These are phyloP conservation scores for Cryptococcus sp. DNA, from an alignment of 1,284 basidiomycete genomes.

Conservation along the genomic window DNA sequence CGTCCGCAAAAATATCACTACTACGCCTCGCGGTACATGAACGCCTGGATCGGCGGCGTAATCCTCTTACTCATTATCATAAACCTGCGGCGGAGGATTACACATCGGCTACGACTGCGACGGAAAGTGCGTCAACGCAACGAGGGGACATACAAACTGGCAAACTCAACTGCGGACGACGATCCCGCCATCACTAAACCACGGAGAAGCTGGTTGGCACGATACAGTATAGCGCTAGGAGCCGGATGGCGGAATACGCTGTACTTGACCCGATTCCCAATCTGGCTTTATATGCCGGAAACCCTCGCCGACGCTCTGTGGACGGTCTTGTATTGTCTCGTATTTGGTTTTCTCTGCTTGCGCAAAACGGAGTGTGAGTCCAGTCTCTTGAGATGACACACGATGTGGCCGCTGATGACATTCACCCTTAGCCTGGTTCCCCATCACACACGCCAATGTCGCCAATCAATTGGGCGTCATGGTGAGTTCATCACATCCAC, in stretches of 20 bases:
- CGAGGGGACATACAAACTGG: background rate
- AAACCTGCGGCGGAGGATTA: constrained; percentile 8
- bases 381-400: background rate
- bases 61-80: constrained; percentile 15
- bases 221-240: background rate
- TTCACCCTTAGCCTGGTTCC: constrained; percentile 10
- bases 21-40: constrained; percentile 24
- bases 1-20: constrained; percentile 12
- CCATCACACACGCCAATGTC: constrained; percentile 13
- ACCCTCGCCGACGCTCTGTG: constrained; percentile 30
- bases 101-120: constrained; percentile 6
- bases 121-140: background rate
- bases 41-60: constrained; percentile 13
- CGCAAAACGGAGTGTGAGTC: constrained; percentile 12
- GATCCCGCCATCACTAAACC: background rate
- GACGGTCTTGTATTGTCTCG: constrained; percentile 27
- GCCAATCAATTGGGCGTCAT: constrained; percentile 28
- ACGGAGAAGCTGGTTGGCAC: constrained; percentile 1
- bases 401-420: background rate
- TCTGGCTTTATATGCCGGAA: constrained; percentile 36
- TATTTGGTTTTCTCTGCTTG: constrained; percentile 19
- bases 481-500: background rate
- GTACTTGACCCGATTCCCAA: constrained; percentile 30
- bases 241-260: constrained; percentile 22
- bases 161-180: background rate